A percentile compares a stretch with the other conserved stretches of the same genome.
These are phyloP conservation scores for Malassezia nana DNA, from an alignment of 1,284 basidiomycete genomes.

Conservation along the genomic window DNA sequence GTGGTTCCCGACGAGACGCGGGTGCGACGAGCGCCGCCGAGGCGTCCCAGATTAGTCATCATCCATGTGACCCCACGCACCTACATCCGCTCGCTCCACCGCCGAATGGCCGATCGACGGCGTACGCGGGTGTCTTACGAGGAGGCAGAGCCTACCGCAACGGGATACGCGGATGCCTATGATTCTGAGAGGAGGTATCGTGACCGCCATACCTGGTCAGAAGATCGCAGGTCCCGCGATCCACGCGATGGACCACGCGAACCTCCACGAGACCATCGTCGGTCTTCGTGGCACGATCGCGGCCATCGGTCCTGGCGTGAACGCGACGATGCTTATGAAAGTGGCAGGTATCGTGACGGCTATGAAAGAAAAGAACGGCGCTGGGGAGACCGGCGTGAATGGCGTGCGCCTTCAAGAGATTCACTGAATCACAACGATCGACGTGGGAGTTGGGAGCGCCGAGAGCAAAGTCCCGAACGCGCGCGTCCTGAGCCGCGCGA, in stretches of 20 bases:
- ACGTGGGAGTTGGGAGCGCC: not conserved
- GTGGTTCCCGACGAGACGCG: not conserved
- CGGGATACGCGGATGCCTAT: not conserved
- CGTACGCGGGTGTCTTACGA: slow-evolving; percentile 7
- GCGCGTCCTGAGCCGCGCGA: not conserved
- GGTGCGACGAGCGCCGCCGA: not conserved
- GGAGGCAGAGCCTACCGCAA: not conserved
- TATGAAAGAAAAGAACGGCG: not conserved
- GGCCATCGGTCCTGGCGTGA: not conserved
- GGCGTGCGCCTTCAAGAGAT: not conserved
- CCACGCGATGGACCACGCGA: not conserved
- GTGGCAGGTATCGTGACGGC: not conserved
- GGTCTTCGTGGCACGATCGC: not conserved
- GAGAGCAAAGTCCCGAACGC: not conserved
- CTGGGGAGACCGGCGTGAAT: not conserved
- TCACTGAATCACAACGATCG: not conserved
- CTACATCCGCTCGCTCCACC: not conserved
- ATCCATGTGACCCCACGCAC: not conserved
- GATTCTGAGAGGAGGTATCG: not conserved
- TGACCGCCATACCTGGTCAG: not conserved
- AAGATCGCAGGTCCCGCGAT: not conserved
- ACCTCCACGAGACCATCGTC: not conserved
- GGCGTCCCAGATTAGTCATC: not conserved
- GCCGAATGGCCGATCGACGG: not conserved
- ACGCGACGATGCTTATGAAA: not conserved